Evolutionary conservation across 148 eudicot genomes (phyloP), one percentile per base, ranked within the genome.

Genomic region (Fagopyrum esculentum): DNA sequence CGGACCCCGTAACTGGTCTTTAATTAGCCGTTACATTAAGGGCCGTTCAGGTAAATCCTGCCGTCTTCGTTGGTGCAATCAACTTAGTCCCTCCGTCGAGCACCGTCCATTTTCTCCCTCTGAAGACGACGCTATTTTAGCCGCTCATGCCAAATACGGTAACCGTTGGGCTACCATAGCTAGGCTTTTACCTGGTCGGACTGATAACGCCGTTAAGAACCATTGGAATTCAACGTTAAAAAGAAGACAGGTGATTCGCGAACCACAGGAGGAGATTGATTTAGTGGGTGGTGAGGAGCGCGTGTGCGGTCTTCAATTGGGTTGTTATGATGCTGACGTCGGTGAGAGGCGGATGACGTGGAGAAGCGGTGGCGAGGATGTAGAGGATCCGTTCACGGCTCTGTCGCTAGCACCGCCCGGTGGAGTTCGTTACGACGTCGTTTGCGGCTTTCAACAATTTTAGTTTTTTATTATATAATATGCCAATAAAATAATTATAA

Each of bases 111-210:
- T 87, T 40, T 81, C 90, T 0, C 51, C 45, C 29, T 80, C 66
- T 1, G 90, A 87, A 71, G 90, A 87, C 71, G 86, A 84, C 70
- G 77, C 79, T 0, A 87, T 87, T 43, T 43, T 87, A 50, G 81
- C 81, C 3, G 87, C 90, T 26, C 87, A 85, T 19, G 80, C 82
- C 57, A 73, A 50, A 59, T 84, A 79, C 46, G 91, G 91, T 0
- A 88, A 88, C 82, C 70, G 87, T 45, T 88, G 90, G 90, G 90
- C 90, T 72, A 79, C 90, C 66, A 87, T 87, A 29, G 90, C 90
- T n/a, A 71, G 86, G 55, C 43, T 84, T 6, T 74, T 87, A 1
- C 87, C 81, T 7, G 90, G 90, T 6, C 81, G 90, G 73, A 87
- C 90, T 6, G 90, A 87, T 45, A 66, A 66, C 71, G 90, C 90